Evolutionary conservation across 108 stramenopile species (phyloP), one percentile per base, ranked within the genome.

Genomic region (Cyclotella sp.): DNA sequence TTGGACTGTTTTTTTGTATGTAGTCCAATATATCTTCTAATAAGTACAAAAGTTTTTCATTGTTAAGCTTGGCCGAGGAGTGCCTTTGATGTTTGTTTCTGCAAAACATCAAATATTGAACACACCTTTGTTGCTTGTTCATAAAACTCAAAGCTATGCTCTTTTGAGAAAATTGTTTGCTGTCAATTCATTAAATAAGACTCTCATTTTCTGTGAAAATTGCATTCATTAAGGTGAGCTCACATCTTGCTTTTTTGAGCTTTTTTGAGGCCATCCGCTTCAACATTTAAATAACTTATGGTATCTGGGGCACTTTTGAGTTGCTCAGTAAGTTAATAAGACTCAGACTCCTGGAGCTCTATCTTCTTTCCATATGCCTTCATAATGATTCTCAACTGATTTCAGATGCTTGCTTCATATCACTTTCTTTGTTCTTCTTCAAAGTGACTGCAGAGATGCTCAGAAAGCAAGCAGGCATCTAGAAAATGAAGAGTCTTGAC

Each of bases 391-490:
- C n/a, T n/a, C n/a, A n/a, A n/a, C n/a, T n/a, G n/a, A n/a, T n/a
- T n/a, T n/a, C n/a, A n/a, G n/a, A n/a, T n/a, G n/a, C n/a, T n/a
- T n/a, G n/a, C n/a, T n/a, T n/a, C n/a, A n/a, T n/a, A n/a, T n/a
- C n/a, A n/a, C n/a, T n/a, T n/a, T n/a, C n/a, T n/a, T n/a, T 66
- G 64, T 26, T 46, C 64, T 11, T 47, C 64, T 26, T 66, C 64
- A 13, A 66, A 7, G 26, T 66, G 3, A 19, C 18, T 10, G 24
- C 11, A 15, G 29, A 70, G 18, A 42, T n/a, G 34, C n/a, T 70
- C 11, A 13, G 6, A 21, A 27, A 27, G 10, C 30, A 54, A 19
- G 39, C 41, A 9, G 27, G n/a, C 18, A 5, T 42, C 24, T 19
- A 21, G 14, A 70, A 54, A 22, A 27, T 18, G 11, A 19, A 41